Percentiles rank a stretch among this genome's conserved stretches.
Evolutionary conservation across 805 yeast genomes (phyloP).

Genomic region (Starmerella powellii): DNA sequence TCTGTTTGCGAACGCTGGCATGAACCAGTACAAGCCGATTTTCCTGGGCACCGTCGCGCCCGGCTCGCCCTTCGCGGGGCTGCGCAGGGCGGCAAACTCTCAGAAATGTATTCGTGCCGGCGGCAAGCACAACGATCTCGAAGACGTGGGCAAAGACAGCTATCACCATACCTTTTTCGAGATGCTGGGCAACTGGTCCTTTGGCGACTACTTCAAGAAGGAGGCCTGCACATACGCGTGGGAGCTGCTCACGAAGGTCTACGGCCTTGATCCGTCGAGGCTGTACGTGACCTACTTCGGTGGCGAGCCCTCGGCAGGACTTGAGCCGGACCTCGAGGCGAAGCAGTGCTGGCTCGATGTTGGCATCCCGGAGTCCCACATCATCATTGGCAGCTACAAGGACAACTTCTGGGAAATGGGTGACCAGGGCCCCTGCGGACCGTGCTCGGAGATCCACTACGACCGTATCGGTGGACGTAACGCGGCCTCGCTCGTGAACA

Average conservation of each 20-base stretch:
- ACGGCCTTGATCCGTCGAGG: constrained; percentile 65
- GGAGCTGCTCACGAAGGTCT: constrained; percentile 79
- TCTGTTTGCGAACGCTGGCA: constrained; percentile 95
- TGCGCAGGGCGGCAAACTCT: constrained; percentile 86
- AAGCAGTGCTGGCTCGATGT: constrained; percentile 71
- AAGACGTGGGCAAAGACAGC: constrained; percentile 95
- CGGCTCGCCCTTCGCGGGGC: constrained; percentile 64
- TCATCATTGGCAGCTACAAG: constrained; percentile 75
- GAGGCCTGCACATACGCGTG: constrained; percentile 85
- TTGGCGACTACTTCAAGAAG: constrained; percentile 95
- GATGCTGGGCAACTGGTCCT: constrained; percentile 99
- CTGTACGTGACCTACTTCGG: constrained; percentile 93
- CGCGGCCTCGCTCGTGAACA: constrained; percentile 78
- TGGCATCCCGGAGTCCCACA: constrained; percentile 87
- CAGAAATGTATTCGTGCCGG: constrained; percentile 99
- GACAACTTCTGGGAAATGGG: constrained; percentile 99
- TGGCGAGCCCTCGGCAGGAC: constrained; percentile 72
- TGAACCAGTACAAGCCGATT: constrained; percentile 98
- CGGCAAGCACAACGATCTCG: constrained; percentile 93
- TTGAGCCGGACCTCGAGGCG: constrained; percentile 91
- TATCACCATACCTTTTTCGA: constrained; percentile 98
- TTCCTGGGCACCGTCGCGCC: constrained; percentile 97
- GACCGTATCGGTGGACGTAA: constrained; percentile 98
- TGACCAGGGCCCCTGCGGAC: constrained; percentile 99
- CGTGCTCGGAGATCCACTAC: constrained; percentile 94